These are phyloP conservation scores for Linnemannia elongata DNA, from an alignment of 192 early-diverging fungal genomes.

Conservation along the genomic window DNA sequence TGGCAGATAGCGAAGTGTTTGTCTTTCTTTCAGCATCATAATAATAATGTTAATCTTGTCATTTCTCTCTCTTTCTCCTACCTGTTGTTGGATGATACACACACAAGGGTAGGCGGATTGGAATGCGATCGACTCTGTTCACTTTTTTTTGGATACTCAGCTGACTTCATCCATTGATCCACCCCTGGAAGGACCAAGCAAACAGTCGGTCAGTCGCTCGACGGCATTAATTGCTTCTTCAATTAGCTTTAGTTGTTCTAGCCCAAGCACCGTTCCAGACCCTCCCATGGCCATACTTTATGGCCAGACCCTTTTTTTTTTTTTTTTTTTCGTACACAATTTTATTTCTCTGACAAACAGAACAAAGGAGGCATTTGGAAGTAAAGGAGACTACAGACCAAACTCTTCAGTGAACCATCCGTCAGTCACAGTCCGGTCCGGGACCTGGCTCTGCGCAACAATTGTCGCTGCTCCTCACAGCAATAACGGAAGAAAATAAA, in stretches of 20 bases:
- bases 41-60: background rate
- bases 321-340: too few species aligned
- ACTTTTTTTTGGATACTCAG: background rate
- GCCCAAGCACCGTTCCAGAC: background rate
- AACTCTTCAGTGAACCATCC: too few species aligned
- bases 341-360: too few species aligned
- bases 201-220: background rate
- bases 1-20: background rate
- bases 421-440: too few species aligned
- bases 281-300: background rate
- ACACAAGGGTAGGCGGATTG: background rate
- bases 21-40: background rate
- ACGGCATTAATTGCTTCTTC: background rate
- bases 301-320: too few species aligned
- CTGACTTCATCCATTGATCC: background rate
- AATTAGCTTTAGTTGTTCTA: too few species aligned
- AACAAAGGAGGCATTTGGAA: too few species aligned
- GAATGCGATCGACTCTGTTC: background rate
- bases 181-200: background rate
- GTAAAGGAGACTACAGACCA: too few species aligned
- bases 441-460: too few species aligned
- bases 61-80: background rate
- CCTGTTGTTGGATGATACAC: background rate
- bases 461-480: too few species aligned
- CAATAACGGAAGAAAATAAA: too few species aligned